Conservation (phyloP, 2,329 filamentous ascomycete species). For the Botrytis hyacinthi region DNA sequence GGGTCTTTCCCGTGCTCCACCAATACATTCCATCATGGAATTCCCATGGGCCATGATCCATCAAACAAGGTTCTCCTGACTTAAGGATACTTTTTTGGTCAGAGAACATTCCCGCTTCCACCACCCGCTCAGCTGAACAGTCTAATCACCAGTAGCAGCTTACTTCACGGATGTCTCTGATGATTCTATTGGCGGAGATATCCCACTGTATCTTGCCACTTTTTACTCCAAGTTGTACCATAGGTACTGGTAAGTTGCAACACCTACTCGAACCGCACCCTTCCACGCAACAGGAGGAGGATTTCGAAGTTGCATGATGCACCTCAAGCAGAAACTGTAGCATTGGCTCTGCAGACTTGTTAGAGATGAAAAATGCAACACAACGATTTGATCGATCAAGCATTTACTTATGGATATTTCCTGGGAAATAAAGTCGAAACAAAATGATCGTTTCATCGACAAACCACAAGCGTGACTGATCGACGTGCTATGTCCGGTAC, state of each 20-base stretch:
- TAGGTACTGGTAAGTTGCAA: neutral
- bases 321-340: neutral
- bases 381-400: neutral
- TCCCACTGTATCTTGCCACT: neutral
- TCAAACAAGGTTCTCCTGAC: conserved; percentile 12
- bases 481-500: neutral
- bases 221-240: neutral
- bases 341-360: conserved; percentile 2
- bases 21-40: neutral
- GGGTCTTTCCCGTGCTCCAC: neutral
- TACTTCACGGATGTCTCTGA: neutral
- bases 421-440: neutral
- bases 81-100: neutral
- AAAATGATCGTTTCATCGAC: conserved; percentile 4
- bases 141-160: neutral
- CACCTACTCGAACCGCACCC: neutral
- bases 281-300: neutral
- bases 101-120: neutral
- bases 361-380: neutral
- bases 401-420: neutral
- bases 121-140: neutral
- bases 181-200: neutral
- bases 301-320: neutral
- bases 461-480: neutral
- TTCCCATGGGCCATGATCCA: neutral